Percentiles rank a stretch among this genome's conserved stretches.
Evolutionary conservation across 495 filamentous ascomycete genomes (phyloP).

Genomic region (Peziza echinospora): DNA sequence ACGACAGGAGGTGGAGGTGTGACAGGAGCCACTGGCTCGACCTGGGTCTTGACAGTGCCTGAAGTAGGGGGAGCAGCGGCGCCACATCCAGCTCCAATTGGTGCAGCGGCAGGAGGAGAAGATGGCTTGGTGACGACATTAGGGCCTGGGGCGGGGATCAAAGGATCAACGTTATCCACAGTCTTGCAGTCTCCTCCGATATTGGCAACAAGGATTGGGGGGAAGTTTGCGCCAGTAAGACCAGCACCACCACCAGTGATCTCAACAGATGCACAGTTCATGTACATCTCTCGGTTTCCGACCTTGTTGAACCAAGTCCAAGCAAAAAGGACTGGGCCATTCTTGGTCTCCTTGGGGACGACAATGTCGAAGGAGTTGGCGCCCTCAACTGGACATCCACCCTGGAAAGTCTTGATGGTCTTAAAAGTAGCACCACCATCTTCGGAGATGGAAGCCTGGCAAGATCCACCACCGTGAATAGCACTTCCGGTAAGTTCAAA

Average conservation of each 20-base stretch:
- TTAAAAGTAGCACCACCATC: slow-evolving; percentile 33
- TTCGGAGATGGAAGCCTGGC: slow-evolving; percentile 64
- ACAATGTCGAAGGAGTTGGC: slow-evolving; percentile 24
- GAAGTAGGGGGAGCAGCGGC: neutral
- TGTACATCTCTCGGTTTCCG: slow-evolving; percentile 40
- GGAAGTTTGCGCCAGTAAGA: slow-evolving; percentile 22
- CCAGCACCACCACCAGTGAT: slow-evolving; percentile 25
- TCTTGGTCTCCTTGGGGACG: slow-evolving; percentile 33
- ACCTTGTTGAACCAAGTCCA: slow-evolving; percentile 41
- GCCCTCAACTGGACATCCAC: slow-evolving; percentile 44
- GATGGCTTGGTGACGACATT: neutral
- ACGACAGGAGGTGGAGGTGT: neutral
- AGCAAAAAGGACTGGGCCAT: slow-evolving; percentile 38
- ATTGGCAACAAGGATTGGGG: slow-evolving; percentile 39
- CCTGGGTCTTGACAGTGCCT: neutral
- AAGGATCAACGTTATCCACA: slow-evolving; percentile 5
- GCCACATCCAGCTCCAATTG: neutral
- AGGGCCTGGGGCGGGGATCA: neutral
- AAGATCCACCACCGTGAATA: slow-evolving; percentile 67
- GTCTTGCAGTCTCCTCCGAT: slow-evolving; percentile 21
- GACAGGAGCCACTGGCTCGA: no score
- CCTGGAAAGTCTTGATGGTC: slow-evolving; percentile 36
- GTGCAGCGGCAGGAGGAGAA: neutral
- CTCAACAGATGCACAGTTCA: slow-evolving; percentile 34
- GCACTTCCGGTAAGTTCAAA: slow-evolving; percentile 22